A percentile compares a stretch with the other conserved stretches of the same genome.
Conservation (phyloP, 2,329 filamentous ascomycete species). For the Fusarium papillatum region DNA sequence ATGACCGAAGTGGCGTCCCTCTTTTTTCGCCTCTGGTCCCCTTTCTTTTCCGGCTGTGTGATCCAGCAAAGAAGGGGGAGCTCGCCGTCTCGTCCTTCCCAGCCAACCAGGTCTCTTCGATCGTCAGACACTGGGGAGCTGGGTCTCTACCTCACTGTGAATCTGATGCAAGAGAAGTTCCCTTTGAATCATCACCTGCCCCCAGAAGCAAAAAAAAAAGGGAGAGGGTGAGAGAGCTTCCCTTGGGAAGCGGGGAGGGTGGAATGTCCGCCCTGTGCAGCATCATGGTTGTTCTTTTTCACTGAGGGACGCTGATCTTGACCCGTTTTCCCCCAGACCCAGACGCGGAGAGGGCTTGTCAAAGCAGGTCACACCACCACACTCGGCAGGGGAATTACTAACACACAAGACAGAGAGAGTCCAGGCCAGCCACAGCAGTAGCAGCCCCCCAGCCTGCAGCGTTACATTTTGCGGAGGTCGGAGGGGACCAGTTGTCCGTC, state of each 20-base stretch:
- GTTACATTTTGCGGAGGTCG: slow-evolving; percentile 21
- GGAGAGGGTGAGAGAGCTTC: not conserved
- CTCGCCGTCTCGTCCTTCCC: not conserved
- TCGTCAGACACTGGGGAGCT: slow-evolving; percentile 14
- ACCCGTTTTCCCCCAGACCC: not conserved
- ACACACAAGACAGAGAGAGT: slow-evolving; percentile 16
- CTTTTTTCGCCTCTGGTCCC: slow-evolving; percentile 10
- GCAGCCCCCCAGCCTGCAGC: slow-evolving; percentile 9
- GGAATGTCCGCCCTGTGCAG: slow-evolving; percentile 16
- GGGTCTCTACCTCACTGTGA: not conserved
- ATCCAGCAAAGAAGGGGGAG: not conserved
- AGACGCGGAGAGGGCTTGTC: slow-evolving; percentile 30
- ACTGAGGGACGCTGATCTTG: slow-evolving; percentile 26
- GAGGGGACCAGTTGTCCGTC: slow-evolving; percentile 8
- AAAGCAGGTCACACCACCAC: slow-evolving; percentile 37
- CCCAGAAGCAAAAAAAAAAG: not conserved
- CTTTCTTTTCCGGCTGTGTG: not conserved
- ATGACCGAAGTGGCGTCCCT: slow-evolving; percentile 38
- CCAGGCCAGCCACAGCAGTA: slow-evolving; percentile 21
- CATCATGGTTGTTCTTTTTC: slow-evolving; percentile 25
- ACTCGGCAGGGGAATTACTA: slow-evolving; percentile 38
- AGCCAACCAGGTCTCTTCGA: slow-evolving; percentile 33
- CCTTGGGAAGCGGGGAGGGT: not conserved
- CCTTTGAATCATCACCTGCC: not conserved
- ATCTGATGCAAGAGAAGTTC: not conserved